phyloP scores from a whole-genome alignment of 306 rosid genomes.

The Trichosanthes truncata region DNA sequence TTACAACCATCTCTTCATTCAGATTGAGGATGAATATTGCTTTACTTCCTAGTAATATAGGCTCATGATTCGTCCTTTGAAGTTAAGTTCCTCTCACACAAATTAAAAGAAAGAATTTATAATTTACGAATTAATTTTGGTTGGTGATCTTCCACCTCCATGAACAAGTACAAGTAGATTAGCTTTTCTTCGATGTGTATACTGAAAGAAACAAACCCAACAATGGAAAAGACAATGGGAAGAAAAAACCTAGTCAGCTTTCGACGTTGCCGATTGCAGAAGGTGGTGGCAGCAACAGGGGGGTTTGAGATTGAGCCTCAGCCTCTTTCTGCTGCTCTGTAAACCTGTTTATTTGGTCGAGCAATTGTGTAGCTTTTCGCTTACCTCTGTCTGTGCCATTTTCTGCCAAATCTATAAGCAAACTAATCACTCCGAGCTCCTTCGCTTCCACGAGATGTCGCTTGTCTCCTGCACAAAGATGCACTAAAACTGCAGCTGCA shows the following conservation, averaged over 20 bases:
- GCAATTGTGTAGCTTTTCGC: constrained; percentile 78
- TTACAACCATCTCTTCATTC: background rate
- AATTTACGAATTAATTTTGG: background rate
- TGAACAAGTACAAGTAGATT: background rate
- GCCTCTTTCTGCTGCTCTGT: constrained; percentile 49
- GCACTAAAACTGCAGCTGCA: constrained; percentile 87
- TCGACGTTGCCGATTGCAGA: background rate
- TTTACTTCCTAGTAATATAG: background rate
- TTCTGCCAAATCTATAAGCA: constrained; percentile 65
- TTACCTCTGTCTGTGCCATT: constrained; percentile 91
- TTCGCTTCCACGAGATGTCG: constrained; percentile 63
- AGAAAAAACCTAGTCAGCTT: constrained; percentile 4
- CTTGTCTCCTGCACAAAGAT: constrained; percentile 71
- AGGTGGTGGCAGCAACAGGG: background rate
- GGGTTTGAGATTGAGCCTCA: constrained; percentile 31
- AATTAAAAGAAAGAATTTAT: background rate
- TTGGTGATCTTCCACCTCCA: background rate
- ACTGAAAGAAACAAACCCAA: background rate
- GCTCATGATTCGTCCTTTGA: background rate
- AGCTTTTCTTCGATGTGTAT: background rate
- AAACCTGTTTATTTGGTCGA: constrained; percentile 68
- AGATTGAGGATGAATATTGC: background rate
- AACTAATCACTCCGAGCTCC: constrained; percentile 54
- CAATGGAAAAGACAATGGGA: background rate
- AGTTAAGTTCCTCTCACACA: background rate